These are phyloP conservation scores for Mortierella sp. DNA, from an alignment of 371 early-diverging fungal species.

Conservation along the genomic window DNA sequence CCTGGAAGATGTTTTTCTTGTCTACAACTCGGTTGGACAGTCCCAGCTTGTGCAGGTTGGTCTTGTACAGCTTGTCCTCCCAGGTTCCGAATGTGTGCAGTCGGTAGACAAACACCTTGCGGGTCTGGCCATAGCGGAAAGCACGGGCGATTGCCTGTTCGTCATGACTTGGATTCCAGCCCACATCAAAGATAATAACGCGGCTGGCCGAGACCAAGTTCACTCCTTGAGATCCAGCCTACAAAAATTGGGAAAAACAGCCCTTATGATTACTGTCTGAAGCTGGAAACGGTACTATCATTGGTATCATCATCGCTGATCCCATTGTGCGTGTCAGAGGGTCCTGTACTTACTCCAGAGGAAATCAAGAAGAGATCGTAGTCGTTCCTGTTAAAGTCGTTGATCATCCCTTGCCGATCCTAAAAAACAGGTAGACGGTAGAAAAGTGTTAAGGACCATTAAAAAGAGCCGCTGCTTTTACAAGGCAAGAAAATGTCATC, in stretches of 20 bases:
- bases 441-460: neutral
- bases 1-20: constrained; percentile 64
- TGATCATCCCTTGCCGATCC: constrained; percentile 80
- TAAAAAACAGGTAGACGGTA: constrained; percentile 10
- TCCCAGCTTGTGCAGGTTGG: constrained; percentile 67
- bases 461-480: no score
- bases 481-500: neutral
- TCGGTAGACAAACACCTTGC: constrained; percentile 84
- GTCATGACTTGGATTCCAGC: constrained; percentile 97
- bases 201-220: constrained; percentile 92
- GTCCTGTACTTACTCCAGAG: constrained; percentile 58
- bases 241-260: neutral
- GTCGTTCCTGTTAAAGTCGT: constrained; percentile 76
- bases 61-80: constrained; percentile 69
- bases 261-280: neutral
- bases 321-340: no score
- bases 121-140: constrained; percentile 84
- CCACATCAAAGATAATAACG: constrained; percentile 91
- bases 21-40: constrained; percentile 74
- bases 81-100: constrained; percentile 68
- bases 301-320: no score
- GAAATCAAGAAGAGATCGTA: constrained; percentile 81
- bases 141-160: constrained; percentile 92
- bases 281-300: neutral
- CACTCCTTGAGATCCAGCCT: constrained; percentile 86